A percentile compares a stretch with the other conserved stretches of the same genome.
Conservation (phyloP, 495 filamentous ascomycete species). For the Penicillium malachiteum region DNA sequence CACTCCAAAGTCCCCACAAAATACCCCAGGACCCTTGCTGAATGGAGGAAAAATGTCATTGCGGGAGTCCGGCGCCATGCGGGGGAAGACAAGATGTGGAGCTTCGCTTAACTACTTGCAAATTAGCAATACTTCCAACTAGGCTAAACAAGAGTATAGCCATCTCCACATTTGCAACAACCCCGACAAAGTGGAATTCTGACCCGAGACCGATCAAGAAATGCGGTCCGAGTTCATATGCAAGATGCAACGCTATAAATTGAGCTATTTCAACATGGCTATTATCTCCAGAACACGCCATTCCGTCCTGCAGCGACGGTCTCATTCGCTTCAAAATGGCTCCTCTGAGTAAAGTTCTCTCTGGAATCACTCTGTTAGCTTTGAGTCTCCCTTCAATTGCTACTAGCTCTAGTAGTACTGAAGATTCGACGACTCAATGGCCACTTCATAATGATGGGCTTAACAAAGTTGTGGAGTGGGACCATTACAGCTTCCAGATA, state of each 20-base stretch:
- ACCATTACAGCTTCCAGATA: slow-evolving; percentile 59
- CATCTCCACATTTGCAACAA: too few relatives aligned
- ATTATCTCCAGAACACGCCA: too few relatives aligned
- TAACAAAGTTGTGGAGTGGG: slow-evolving; percentile 53
- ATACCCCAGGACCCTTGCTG: background rate
- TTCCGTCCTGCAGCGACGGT: too few relatives aligned
- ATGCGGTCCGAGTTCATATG: too few relatives aligned
- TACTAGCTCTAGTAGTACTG: slow-evolving; percentile 6
- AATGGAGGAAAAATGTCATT: slow-evolving; percentile 27
- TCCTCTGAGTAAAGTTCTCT: slow-evolving; percentile 2
- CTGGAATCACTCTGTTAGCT: too few relatives aligned
- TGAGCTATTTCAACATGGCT: too few relatives aligned
- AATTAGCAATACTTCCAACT: background rate
- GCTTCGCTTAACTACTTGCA: slow-evolving; percentile 9
- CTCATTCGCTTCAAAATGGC: slow-evolving; percentile 11
- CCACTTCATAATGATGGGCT: slow-evolving; percentile 51
- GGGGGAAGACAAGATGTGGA: slow-evolving; percentile 7
- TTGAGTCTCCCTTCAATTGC: too few relatives aligned
- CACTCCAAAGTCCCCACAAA: too few relatives aligned
- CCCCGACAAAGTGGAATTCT: too few relatives aligned
- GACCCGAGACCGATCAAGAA: too few relatives aligned
- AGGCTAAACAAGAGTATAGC: background rate
- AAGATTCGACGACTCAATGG: slow-evolving; percentile 35
- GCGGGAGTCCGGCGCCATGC: background rate
- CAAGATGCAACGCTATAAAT: too few relatives aligned